phyloP scores from a whole-genome alignment of 805 yeast species.

The Nakazawaea wickerhamii region DNA sequence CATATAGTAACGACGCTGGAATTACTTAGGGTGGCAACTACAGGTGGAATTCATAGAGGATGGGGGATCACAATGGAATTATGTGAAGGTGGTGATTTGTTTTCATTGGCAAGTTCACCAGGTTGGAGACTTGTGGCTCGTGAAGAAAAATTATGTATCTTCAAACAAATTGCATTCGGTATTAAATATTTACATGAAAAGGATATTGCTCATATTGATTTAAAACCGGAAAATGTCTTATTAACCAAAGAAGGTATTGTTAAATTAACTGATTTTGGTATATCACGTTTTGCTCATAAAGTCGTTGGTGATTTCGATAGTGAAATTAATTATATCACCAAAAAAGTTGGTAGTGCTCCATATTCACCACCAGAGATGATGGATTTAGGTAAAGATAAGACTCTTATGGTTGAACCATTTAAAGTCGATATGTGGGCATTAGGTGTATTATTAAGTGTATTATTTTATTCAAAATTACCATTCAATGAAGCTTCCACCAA shows the following conservation, averaged over 20 bases:
- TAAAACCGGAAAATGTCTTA: conserved; percentile 70
- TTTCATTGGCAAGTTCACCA: conserved; percentile 45
- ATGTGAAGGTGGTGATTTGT: conserved; percentile 59
- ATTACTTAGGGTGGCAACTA: conserved; percentile 52
- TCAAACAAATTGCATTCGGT: conserved; percentile 64
- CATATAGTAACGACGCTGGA: conserved; percentile 57
- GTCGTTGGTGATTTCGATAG: conserved; percentile 44
- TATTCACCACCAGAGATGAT: conserved; percentile 76
- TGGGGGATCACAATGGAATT: conserved; percentile 75
- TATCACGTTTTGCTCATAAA: conserved; percentile 58
- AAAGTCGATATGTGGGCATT: conserved; percentile 70
- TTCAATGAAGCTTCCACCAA: conserved; percentile 43
- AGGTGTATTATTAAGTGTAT: conserved; percentile 61
- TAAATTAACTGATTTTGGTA: conserved; percentile 74
- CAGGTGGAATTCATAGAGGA: conserved; percentile 49
- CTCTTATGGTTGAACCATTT: conserved; percentile 44
- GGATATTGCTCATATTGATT: conserved; percentile 68
- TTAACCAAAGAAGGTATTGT: conserved; percentile 55
- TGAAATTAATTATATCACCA: conserved; percentile 29
- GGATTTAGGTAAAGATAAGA: conserved; percentile 34
- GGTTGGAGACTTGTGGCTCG: conserved; percentile 54
- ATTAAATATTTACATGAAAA: conserved; percentile 55
- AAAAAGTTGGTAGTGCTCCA: conserved; percentile 75
- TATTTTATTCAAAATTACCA: conserved; percentile 55
- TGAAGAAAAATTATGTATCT: conserved; percentile 55